Evolutionary conservation across 2,329 filamentous ascomycete species (phyloP).

Genomic region (Penicillium corylophilum): DNA sequence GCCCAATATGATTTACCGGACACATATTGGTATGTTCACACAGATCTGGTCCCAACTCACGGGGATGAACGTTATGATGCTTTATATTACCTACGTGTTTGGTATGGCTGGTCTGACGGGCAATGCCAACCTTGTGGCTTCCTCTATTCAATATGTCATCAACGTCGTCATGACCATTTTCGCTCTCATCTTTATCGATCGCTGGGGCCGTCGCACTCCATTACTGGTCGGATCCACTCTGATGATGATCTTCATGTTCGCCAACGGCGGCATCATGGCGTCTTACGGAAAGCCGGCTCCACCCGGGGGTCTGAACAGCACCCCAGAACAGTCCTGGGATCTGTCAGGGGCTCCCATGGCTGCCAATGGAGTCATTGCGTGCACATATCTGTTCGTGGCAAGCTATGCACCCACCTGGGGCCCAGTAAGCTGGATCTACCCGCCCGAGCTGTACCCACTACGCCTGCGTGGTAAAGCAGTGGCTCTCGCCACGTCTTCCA

Average conservation of each 20-base stretch:
- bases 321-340: conserved; percentile 40
- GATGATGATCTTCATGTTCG: conserved; percentile 55
- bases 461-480: conserved; percentile 64
- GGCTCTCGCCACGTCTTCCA: conserved; percentile 59
- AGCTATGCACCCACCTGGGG: conserved; percentile 66
- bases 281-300: conserved; percentile 39
- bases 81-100: conserved; percentile 70
- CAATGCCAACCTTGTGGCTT: conserved; percentile 61
- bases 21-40: conserved; percentile 68
- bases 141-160: conserved; percentile 73
- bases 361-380: conserved; percentile 66
- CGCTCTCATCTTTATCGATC: conserved; percentile 71
- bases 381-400: conserved; percentile 71
- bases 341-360: conserved; percentile 48
- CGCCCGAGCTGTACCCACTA: conserved; percentile 62
- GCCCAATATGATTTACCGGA: conserved; percentile 70
- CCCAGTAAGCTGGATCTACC: conserved; percentile 60
- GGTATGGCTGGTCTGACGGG: conserved; percentile 67
- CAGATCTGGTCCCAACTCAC: conserved; percentile 76
- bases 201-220: conserved; percentile 69
- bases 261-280: conserved; percentile 46
- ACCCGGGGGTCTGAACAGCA: conserved; percentile 39
- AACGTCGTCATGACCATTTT: conserved; percentile 78
- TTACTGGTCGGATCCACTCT: conserved; percentile 64
- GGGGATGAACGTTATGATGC: conserved; percentile 76